phyloP scores from a whole-genome alignment of 2,329 filamentous ascomycete genomes.

The Alternaria atra region DNA sequence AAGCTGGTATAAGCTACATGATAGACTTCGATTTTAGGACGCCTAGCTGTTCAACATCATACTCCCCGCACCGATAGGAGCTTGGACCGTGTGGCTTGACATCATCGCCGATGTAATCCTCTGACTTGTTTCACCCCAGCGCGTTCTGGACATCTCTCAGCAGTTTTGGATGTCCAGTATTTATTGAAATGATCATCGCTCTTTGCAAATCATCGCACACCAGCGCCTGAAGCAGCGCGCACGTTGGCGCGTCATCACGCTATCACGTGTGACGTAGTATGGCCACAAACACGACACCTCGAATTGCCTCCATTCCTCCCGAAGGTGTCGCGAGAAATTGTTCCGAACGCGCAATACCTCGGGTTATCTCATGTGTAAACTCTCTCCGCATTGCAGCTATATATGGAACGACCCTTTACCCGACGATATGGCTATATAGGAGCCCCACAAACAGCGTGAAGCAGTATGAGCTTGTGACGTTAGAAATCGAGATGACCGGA shows the following conservation, averaged over 20 bases:
- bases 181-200: background rate
- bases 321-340: background rate
- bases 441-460: background rate
- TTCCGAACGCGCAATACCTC: background rate
- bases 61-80: conserved; percentile 3
- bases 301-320: rapidly evolving
- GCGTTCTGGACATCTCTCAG: background rate
- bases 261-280: background rate
- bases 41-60: background rate
- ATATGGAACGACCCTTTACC: background rate
- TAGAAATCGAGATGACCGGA: background rate
- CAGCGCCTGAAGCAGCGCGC: background rate
- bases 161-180: too few relatives aligned
- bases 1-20: conserved; percentile 8
- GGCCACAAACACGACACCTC: background rate
- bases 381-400: background rate
- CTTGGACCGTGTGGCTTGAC: conserved; percentile 5
- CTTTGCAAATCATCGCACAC: background rate
- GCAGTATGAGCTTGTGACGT: background rate
- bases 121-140: background rate
- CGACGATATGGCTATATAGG: background rate
- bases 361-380: background rate
- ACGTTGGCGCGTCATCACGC: background rate
- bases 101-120: background rate
- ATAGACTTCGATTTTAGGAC: background rate